phyloP scores from a whole-genome alignment of 1,284 basidiomycete genomes.

The Cryptococcus wingfieldii region DNA sequence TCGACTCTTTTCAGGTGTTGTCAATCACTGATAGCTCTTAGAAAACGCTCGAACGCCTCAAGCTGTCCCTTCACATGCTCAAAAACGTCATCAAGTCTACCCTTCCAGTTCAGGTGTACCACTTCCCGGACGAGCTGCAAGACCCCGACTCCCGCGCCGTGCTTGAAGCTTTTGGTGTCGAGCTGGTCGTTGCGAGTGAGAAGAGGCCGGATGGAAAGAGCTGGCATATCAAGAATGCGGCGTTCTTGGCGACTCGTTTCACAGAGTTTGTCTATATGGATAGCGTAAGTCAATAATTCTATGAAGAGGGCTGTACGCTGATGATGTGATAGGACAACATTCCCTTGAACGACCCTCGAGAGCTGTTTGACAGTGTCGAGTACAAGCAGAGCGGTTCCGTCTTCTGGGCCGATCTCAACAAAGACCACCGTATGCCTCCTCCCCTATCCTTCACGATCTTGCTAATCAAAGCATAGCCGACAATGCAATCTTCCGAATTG shows the following conservation, averaged over 20 bases:
- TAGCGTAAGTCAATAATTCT: conserved; percentile 27
- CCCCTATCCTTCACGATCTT: neutral
- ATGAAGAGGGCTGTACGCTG: neutral
- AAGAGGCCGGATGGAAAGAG: conserved; percentile 28
- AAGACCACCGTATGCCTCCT: conserved; percentile 50
- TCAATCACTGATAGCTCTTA: conserved; percentile 6
- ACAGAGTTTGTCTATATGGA: conserved; percentile 48
- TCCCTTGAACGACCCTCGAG: conserved; percentile 47
- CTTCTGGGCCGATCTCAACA: conserved; percentile 53
- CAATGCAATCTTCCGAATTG: conserved; percentile 52
- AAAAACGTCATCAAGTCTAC: conserved; percentile 44
- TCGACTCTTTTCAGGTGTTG: neutral
- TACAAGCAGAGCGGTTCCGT: conserved; percentile 48
- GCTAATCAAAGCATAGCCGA: conserved; percentile 34
- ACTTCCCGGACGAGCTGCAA: conserved; percentile 49
- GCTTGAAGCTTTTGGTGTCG: conserved; percentile 28
- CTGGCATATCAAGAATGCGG: conserved; percentile 46
- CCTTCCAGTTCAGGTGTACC: conserved; percentile 51
- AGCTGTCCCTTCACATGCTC: conserved; percentile 46
- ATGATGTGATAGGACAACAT: conserved; percentile 43
- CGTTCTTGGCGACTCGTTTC: conserved; percentile 43
- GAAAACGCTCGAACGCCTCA: conserved; percentile 45
- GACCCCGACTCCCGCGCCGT: conserved; percentile 35
- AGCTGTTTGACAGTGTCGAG: conserved; percentile 49
- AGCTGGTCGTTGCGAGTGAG: conserved; percentile 21